Evolutionary conservation across 768 basidiomycete species (phyloP), one percentile per base, ranked within the genome.

Genomic region (Pleurotus eryngii): DNA sequence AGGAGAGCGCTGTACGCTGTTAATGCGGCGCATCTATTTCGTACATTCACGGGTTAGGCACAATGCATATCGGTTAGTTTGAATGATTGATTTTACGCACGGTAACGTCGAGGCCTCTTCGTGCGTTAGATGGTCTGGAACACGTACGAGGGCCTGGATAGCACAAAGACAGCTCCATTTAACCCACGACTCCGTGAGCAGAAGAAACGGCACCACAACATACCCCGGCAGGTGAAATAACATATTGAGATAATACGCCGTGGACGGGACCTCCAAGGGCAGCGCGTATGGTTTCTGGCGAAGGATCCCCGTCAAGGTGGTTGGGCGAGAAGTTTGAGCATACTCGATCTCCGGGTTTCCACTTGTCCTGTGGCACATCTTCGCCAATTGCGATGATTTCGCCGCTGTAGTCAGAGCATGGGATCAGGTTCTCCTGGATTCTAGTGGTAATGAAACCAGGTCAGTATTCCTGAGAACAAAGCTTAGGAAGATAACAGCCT

Each of bases 81-180:
- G 30, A 22, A 26, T 3, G 9, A 22, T 11, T 49, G 6, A 46
- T n/a, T n/a, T 18, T 6, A 68, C 77, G 27, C 63, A 86, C 73
- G 85, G 82, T 6, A 89, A 70, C 20, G 85, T 85, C 0, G 86
- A 82, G 0, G 80, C 87, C 64, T 90, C 83, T 59, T 83, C 81
- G 61, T 81, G 85, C 2, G 77, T 78, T 18, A 88, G 74, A 65
- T 86, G 79, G 17, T 76, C 67, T 0, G 88, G 83, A 59, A 86
- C 72, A 39, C 64, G 59, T 30, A 87, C 76, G 42, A 87, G 69
- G 0, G 75, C 73, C 81, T 82, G 51, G 4, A 26, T 26, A 4
- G 24, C 24, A 26, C 8, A 11, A 35, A 9, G 30, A 11, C 30
- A 35, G 8, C 30, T 35, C 30, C 30, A 9, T 9, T 35, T 35